These are phyloP conservation scores for Eremothecium cymbalariae DNA, from an alignment of 1,139 yeast species.

Conservation along the genomic window DNA sequence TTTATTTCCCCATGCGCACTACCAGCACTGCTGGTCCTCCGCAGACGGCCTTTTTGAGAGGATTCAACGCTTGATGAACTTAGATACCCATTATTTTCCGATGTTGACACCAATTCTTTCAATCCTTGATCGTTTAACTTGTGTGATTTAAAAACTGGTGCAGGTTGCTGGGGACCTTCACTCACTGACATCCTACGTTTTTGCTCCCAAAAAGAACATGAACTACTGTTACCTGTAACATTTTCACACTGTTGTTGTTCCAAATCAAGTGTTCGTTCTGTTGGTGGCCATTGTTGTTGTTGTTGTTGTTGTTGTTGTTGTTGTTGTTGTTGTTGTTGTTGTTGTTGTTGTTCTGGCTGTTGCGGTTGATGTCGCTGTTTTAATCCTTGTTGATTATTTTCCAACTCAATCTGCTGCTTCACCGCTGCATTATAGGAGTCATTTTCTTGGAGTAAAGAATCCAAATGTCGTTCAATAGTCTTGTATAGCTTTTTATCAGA, in stretches of 20 bases:
- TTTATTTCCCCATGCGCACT: slow-evolving; percentile 15
- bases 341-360: neutral
- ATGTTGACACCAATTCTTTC: slow-evolving; percentile 26
- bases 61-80: slow-evolving; percentile 20
- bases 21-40: slow-evolving; percentile 25
- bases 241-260: no score
- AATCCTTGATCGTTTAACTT: slow-evolving; percentile 32
- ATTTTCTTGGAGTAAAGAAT: slow-evolving; percentile 52
- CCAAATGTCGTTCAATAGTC: slow-evolving; percentile 75
- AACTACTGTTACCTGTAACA: neutral
- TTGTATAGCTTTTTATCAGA: slow-evolving; percentile 83
- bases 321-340: neutral
- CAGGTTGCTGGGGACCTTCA: slow-evolving; percentile 13
- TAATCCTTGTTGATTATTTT: slow-evolving; percentile 13
- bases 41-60: slow-evolving; percentile 11
- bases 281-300: no score
- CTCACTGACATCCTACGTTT: slow-evolving; percentile 32
- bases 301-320: no score
- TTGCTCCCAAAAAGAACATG: slow-evolving; percentile 32
- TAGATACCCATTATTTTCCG: slow-evolving; percentile 20
- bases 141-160: slow-evolving; percentile 17
- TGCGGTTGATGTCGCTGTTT: neutral
- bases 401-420: slow-evolving; percentile 22
- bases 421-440: slow-evolving; percentile 28
- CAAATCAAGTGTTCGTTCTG: no score